Conservation (phyloP, 345 rosid species). For the Barbarea vulgaris region DNA sequence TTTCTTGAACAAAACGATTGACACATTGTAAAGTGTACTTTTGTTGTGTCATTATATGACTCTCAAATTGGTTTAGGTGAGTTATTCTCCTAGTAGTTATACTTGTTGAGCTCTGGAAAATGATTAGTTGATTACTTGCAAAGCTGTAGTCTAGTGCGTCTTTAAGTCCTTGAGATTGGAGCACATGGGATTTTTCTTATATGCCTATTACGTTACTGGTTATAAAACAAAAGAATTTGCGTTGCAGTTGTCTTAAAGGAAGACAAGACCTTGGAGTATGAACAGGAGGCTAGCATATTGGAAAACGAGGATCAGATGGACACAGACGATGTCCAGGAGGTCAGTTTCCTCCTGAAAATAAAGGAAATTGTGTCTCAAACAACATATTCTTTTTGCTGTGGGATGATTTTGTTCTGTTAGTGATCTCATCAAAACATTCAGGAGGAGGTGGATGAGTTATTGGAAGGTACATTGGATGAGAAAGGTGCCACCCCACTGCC, state of each 20-base stretch:
- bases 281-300: slow-evolving; percentile 39
- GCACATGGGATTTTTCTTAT: neutral
- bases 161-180: neutral
- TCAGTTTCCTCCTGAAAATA: slow-evolving; percentile 33
- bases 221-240: slow-evolving; percentile 44
- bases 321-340: slow-evolving; percentile 55
- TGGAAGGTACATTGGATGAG: slow-evolving; percentile 50
- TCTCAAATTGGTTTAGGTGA: slow-evolving; percentile 5
- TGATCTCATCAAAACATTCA: slow-evolving; percentile 37
- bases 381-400: slow-evolving; percentile 28
- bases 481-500: slow-evolving; percentile 66
- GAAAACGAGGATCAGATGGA: slow-evolving; percentile 52
- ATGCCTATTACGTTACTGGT: slow-evolving; percentile 32
- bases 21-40: neutral
- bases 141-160: slow-evolving; percentile 9
- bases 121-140: neutral
- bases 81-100: neutral
- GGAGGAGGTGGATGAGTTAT: slow-evolving; percentile 51
- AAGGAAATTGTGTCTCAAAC: slow-evolving; percentile 29
- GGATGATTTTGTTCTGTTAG: slow-evolving; percentile 39
- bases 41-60: slow-evolving; percentile 30
- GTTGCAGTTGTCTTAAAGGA: slow-evolving; percentile 43
- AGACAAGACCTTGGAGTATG: slow-evolving; percentile 49
- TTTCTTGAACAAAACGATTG: slow-evolving; percentile 14
- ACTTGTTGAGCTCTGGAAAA: slow-evolving; percentile 5